Base-by-base conservation (phyloP, 441 rosid genomes). In the Aleurites moluccanus region DNA sequence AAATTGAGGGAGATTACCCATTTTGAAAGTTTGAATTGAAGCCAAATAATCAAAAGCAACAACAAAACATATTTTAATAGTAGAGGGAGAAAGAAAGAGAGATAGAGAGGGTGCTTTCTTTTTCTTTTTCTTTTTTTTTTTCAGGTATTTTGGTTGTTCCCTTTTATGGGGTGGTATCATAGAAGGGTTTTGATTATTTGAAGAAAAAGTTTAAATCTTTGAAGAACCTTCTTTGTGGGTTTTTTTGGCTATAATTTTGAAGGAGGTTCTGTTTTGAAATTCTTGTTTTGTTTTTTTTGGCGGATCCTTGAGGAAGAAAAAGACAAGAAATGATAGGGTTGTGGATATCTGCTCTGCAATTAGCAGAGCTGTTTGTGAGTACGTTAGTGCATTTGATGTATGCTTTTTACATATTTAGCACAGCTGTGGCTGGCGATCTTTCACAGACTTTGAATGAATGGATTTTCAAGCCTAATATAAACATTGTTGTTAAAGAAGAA, bases 361-460 rank as follows among this genome's bases (percentile, higher is more conserved):
- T 91, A 81, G 71, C 85, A 4, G 99, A 95, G 94, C 85, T 95
- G 23, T 86, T 89, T 35, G 90, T 92, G 76, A 91, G 93, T 87
- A 78, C 91, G 11, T 3, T 86, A 70, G 96, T 89, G 76, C 98
- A 95, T 87, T 72, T 91, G 86, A 67, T 90, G 3, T 95, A 89
- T 78, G 99, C 88, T 70, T 80, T 95, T 74, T 95, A 90, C 85
- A 88, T 93, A 66, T 95, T 84, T 71, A 91, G 98, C 86, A 66
- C 95, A 15, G 98, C 97, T 42, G 91, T 95, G 5, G 93, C 99
- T 52, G 99, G 93, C 40, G 98, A 93, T 76, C 87, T 95, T 67
- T 87, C 88, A 10, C 92, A 80, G 82, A 78, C 71, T n/a, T 60
- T 90, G 69, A 83, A 77, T 77, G 92, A 87, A 53, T 75, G 75